These are phyloP conservation scores for Cornus suecica DNA, from an alignment of 148 eudicot genomes.

Conservation along the genomic window DNA sequence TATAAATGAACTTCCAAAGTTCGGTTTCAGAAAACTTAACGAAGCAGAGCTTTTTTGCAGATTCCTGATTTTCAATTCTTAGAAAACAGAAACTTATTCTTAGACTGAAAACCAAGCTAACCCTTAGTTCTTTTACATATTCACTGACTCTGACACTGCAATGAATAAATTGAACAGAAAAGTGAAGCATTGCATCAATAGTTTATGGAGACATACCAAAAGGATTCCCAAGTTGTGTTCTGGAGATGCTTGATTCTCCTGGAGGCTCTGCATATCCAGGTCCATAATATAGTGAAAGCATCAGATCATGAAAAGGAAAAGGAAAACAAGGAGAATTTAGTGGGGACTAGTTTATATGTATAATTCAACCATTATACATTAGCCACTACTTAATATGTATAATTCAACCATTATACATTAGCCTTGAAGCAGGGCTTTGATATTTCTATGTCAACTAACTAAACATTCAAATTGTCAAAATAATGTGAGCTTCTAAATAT, in stretches of 20 bases:
- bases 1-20: too few species aligned
- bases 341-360: neutral
- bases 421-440: neutral
- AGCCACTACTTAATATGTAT: neutral
- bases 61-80: too few species aligned
- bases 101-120: neutral
- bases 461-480: too few species aligned
- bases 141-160: neutral
- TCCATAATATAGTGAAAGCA: constrained; percentile 10
- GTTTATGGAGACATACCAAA: constrained; percentile 42
- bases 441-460: too few species aligned
- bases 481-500: too few species aligned
- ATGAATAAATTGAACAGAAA: neutral
- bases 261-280: constrained; percentile 47
- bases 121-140: neutral
- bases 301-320: neutral
- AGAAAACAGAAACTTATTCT: too few species aligned
- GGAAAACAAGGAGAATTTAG: neutral
- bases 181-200: neutral
- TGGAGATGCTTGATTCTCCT: constrained; percentile 44
- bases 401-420: neutral
- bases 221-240: constrained; percentile 88
- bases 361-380: neutral
- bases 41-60: too few species aligned
- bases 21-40: too few species aligned